These are phyloP conservation scores for Dentipellis fragilis DNA, from an alignment of 768 basidiomycete species.

Conservation along the genomic window DNA sequence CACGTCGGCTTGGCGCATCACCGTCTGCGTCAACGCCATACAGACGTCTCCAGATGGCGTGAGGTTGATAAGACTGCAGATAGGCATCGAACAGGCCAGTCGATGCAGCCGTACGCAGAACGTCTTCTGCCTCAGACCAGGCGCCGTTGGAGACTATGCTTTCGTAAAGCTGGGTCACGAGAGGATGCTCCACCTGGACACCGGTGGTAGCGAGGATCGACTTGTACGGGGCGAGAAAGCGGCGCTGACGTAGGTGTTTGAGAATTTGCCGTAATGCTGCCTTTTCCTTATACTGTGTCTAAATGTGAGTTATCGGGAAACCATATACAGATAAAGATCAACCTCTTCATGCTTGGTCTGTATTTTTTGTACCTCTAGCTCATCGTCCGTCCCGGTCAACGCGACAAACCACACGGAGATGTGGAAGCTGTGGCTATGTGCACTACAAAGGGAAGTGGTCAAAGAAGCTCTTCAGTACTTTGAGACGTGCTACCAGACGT, in stretches of 20 bases:
- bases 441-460: slow-evolving; percentile 26
- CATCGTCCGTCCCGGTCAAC: slow-evolving; percentile 48
- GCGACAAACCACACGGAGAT: slow-evolving; percentile 72
- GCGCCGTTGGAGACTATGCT: slow-evolving; percentile 57
- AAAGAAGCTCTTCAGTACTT: neutral
- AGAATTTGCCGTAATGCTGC: slow-evolving; percentile 56
- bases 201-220: slow-evolving; percentile 45
- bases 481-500: neutral
- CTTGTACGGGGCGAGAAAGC: slow-evolving; percentile 56
- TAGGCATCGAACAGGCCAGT: slow-evolving; percentile 55
- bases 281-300: slow-evolving; percentile 52
- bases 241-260: slow-evolving; percentile 70
- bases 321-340: slow-evolving; percentile 12
- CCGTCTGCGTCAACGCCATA: slow-evolving; percentile 53
- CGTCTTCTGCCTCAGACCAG: slow-evolving; percentile 47
- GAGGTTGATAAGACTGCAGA: slow-evolving; percentile 46
- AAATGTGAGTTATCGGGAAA: neutral
- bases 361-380: slow-evolving; percentile 45
- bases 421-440: slow-evolving; percentile 65
- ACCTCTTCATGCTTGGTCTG: slow-evolving; percentile 54
- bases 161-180: slow-evolving; percentile 55
- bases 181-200: slow-evolving; percentile 57
- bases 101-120: slow-evolving; percentile 38
- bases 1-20: slow-evolving; percentile 55
- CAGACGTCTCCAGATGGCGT: slow-evolving; percentile 51